A percentile compares a stretch with the other conserved stretches of the same genome.
Conservation (phyloP, 306 rosid genomes). For the Lagenaria siceraria region DNA sequence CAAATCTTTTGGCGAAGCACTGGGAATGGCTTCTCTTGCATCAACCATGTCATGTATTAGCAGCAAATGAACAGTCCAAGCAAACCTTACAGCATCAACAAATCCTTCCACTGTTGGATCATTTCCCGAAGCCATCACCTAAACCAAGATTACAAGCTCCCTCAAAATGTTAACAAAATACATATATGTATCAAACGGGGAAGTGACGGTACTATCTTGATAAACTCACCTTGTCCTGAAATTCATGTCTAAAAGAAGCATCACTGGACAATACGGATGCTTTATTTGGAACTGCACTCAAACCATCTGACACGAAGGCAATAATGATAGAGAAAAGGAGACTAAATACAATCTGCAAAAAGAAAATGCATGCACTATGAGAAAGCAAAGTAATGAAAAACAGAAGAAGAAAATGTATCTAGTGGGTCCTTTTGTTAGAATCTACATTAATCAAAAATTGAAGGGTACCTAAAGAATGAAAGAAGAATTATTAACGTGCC, state of each 20-base stretch:
- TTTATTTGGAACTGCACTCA: constrained; percentile 78
- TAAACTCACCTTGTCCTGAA: constrained; percentile 65
- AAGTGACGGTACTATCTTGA: constrained; percentile 7
- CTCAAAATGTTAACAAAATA: neutral
- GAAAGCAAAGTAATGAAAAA: neutral
- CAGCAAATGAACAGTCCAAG: constrained; percentile 92
- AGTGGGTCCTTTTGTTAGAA: neutral
- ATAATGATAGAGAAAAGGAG: constrained; percentile 82
- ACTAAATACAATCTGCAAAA: constrained; percentile 74
- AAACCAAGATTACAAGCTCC: neutral
- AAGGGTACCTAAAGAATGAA: constrained; percentile 5
- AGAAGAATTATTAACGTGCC: constrained; percentile 26
- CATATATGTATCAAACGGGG: neutral
- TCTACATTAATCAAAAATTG: constrained; percentile 1
- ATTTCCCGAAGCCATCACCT: constrained; percentile 75
- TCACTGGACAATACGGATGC: constrained; percentile 63
- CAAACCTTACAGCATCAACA: constrained; percentile 64
- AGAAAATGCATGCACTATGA: constrained; percentile 1
- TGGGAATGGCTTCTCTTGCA: constrained; percentile 43
- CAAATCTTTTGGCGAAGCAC: constrained; percentile 55
- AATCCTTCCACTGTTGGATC: constrained; percentile 67
- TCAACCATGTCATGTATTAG: constrained; percentile 47
- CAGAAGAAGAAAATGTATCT: constrained; percentile 7
- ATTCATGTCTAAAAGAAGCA: constrained; percentile 62
- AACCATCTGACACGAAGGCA: constrained; percentile 73